Conservation (phyloP, 495 filamentous ascomycete genomes). For the Rusavskia elegans region DNA sequence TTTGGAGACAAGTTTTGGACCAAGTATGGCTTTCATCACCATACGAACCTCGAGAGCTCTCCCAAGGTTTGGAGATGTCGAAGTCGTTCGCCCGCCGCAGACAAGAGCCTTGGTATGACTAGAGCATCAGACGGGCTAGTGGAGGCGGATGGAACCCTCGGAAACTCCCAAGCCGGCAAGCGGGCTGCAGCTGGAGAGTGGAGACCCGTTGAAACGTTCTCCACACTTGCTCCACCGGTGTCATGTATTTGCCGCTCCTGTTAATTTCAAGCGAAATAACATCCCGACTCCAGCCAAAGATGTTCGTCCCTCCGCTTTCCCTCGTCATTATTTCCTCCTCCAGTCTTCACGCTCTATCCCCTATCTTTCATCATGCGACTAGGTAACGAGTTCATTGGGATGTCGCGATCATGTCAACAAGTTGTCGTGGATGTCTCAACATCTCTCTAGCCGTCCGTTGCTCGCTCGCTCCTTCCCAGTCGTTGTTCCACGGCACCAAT, state of each 20-base stretch:
- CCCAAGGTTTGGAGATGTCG: too few species aligned
- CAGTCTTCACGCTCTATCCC: background rate
- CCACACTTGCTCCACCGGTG: background rate
- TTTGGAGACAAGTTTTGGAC: too few species aligned
- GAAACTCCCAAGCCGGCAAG: too few species aligned
- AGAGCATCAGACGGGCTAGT: too few species aligned
- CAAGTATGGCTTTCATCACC: too few species aligned
- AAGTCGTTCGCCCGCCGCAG: too few species aligned
- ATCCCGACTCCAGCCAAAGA: background rate
- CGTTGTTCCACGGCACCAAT: background rate
- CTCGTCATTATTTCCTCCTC: background rate
- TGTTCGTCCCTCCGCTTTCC: background rate
- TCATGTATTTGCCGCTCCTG: background rate
- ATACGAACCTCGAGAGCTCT: too few species aligned
- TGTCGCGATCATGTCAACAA: too few species aligned
- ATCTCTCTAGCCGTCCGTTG: background rate
- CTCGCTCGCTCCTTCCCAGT: background rate
- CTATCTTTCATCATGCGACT: background rate
- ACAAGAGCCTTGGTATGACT: too few species aligned
- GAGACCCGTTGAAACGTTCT: background rate
- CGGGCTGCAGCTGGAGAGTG: background rate
- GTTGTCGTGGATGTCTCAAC: background rate
- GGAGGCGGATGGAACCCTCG: too few species aligned
- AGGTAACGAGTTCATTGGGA: too few species aligned
- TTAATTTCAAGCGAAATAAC: background rate